Base-by-base conservation (phyloP, 1,284 basidiomycete species). In the Marasmius fiardii region DNA sequence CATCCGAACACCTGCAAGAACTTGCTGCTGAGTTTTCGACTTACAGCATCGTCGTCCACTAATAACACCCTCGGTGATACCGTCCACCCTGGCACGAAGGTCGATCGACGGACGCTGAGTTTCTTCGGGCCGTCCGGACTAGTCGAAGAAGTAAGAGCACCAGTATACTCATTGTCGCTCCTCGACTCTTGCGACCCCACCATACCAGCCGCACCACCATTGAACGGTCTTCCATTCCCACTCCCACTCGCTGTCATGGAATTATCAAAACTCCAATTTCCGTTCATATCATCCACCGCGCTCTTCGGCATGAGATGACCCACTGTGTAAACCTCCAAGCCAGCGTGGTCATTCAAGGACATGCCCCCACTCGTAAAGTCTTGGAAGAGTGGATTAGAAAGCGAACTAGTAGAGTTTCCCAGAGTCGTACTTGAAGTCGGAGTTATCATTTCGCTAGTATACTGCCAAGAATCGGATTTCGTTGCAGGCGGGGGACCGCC, bases 1-100 rank as follows among this genome's bases (percentile, higher is more conserved):
- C 95, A 98, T 50, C 95, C 95, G 71, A 96, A 96, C 49, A 98
- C 90, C 72, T 97, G 90, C 67, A 98, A 71, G 70, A 98, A 97
- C 74, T 96, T 97, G 77, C 86, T 91, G 61, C 90, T 90, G 56
- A 98, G 73, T 65, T 88, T 88, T 53, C 95, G 75, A 68, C 89
- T 95, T 23, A 98, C 93, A 14, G 90, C 90, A 67, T 98, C 95
- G 69, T 98, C 95, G 68, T 98, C 95, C 16, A 98, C 95, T 3
- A 98, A 81, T 53, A 98, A 73, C 52, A 98, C 95, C 1, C 89
- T 75, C 1, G 92, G 93, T 0, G 91, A 86, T 0, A 93, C 88
- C 0, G 90, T 87, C 92, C 92, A 95, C 4, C 88, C 90, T 0
- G 94, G 93, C 0, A 94, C 90, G 64, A 92, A 91, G 45, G 90